These are phyloP conservation scores for Passiflora organensis DNA, from an alignment of 345 rosid species.

Conservation along the genomic window DNA sequence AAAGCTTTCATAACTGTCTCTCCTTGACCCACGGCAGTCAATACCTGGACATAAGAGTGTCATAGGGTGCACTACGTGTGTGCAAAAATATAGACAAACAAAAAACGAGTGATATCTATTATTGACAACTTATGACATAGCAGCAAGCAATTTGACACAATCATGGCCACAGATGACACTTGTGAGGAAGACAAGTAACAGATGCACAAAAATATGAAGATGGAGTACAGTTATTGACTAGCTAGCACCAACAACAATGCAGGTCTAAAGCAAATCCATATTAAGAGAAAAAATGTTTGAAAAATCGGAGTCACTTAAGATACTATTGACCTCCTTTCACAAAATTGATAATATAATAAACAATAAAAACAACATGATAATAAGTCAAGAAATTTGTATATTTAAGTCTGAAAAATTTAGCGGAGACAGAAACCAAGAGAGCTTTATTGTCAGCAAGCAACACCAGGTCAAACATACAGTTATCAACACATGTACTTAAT, in stretches of 20 bases:
- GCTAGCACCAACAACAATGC: too few relatives aligned
- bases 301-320: too few relatives aligned
- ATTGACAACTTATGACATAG: neutral
- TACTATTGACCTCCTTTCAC: too few relatives aligned
- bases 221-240: too few relatives aligned
- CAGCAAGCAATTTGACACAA: neutral
- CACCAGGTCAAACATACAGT: neutral
- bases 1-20: constrained; percentile 76
- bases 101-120: constrained; percentile 9
- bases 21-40: constrained; percentile 82
- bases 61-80: constrained; percentile 3
- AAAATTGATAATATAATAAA: too few relatives aligned
- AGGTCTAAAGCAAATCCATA: too few relatives aligned
- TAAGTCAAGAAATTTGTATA: neutral
- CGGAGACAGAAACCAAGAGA: neutral
- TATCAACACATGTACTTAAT: neutral
- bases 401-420: neutral
- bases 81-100: constrained; percentile 11
- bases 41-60: constrained; percentile 52
- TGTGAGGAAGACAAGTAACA: too few relatives aligned
- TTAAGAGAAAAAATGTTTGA: too few relatives aligned
- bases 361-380: too few relatives aligned
- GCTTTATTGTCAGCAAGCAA: neutral
- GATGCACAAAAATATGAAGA: too few relatives aligned
- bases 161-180: too few relatives aligned